A percentile compares a stretch with the other conserved stretches of the same genome.
Evolutionary conservation across 768 basidiomycete genomes (phyloP).

Genomic region (Tubosaeta sp.): DNA sequence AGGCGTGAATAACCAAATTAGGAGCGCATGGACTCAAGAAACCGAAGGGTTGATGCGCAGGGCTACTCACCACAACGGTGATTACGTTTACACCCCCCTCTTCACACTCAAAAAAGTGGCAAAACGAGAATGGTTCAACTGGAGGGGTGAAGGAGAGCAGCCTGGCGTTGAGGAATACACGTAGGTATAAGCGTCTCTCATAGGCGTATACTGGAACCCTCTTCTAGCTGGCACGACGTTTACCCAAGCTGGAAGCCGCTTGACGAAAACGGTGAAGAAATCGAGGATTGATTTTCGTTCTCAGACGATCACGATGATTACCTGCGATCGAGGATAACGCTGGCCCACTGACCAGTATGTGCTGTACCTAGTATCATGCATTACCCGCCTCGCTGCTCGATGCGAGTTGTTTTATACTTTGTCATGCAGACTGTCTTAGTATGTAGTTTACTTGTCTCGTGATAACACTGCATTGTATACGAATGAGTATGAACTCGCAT

Average conservation of each 20-base stretch:
- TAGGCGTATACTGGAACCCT: neutral
- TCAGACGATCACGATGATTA: too few relatives aligned
- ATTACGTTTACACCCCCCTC: conserved; percentile 8
- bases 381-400: too few relatives aligned
- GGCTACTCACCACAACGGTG: neutral
- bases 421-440: too few relatives aligned
- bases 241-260: conserved; percentile 18
- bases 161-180: neutral
- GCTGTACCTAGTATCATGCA: too few relatives aligned
- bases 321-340: too few relatives aligned
- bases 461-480: too few relatives aligned
- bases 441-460: too few relatives aligned
- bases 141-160: conserved; percentile 4
- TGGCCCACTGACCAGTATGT: too few relatives aligned
- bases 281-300: too few relatives aligned
- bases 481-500: too few relatives aligned
- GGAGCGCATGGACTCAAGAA: conserved; percentile 3
- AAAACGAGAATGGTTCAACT: neutral
- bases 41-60: conserved; percentile 5
- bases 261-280: conserved; percentile 12
- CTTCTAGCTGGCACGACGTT: conserved; percentile 16
- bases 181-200: conserved; percentile 1
- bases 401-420: too few relatives aligned
- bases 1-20: neutral
- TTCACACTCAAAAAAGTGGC: conserved; percentile 8